These are phyloP conservation scores for Pseudomassariella vexata DNA, from an alignment of 2,329 filamentous ascomycete species.

Conservation along the genomic window DNA sequence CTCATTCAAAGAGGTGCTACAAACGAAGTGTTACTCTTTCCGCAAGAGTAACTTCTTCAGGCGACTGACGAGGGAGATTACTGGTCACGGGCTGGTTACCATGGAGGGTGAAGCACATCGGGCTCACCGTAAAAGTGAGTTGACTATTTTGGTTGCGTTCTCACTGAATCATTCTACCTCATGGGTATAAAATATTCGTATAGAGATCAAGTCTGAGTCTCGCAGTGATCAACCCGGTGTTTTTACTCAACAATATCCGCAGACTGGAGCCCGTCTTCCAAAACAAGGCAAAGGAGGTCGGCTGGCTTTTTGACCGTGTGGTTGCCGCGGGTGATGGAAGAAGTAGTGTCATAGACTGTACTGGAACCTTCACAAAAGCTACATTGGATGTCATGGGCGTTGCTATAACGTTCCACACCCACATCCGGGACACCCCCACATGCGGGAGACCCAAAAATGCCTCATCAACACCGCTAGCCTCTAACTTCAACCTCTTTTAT, in stretches of 20 bases:
- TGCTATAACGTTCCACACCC: too few species aligned
- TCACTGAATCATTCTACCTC: too few species aligned
- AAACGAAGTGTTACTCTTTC: slow-evolving; percentile 15
- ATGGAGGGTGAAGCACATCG: slow-evolving; percentile 29
- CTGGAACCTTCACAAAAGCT: slow-evolving; percentile 6
- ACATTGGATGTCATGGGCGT: slow-evolving; percentile 11
- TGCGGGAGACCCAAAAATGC: too few species aligned
- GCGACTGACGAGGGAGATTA: slow-evolving; percentile 16
- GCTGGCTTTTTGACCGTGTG: slow-evolving; percentile 7
- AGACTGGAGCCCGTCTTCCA: slow-evolving; percentile 28
- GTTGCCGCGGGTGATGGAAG: slow-evolving; percentile 3
- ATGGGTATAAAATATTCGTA: too few species aligned
- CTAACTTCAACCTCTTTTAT: too few species aligned
- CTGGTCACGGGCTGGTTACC: slow-evolving; percentile 26
- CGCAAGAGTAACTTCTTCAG: slow-evolving; percentile 9
- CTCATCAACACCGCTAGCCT: too few species aligned
- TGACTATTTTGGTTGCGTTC: too few species aligned
- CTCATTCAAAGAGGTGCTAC: slow-evolving; percentile 19
- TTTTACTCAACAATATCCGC: slow-evolving; percentile 25
- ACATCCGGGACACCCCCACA: too few species aligned
- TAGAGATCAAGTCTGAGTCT: too few species aligned
- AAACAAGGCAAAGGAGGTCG: slow-evolving; percentile 24
- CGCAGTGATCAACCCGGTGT: too few species aligned
- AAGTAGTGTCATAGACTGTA: slow-evolving; percentile 8
- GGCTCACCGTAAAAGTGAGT: slow-evolving; percentile 25